Evolutionary conservation across 148 eudicot genomes (phyloP).

Genomic region (Persicaria tinctoria): DNA sequence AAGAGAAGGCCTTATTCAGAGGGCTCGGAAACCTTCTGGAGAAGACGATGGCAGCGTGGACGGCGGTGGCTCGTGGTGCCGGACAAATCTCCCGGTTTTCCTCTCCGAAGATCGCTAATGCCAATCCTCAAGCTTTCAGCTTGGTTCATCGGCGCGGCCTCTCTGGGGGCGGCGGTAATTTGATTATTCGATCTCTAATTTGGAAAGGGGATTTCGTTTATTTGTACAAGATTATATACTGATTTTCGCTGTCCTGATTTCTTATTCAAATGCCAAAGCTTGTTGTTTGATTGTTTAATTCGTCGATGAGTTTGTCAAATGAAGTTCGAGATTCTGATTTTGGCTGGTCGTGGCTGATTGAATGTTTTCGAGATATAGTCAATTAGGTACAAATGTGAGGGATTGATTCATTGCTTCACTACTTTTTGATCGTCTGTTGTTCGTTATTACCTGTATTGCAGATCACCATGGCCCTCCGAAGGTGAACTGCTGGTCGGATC

Average conservation of each 20-base stretch:
- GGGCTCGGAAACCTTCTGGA: neutral
- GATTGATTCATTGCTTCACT: neutral
- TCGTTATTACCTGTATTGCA: slow-evolving; percentile 18
- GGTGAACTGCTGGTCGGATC: slow-evolving; percentile 64
- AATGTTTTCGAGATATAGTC: neutral
- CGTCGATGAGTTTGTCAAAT: neutral
- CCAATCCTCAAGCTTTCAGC: neutral
- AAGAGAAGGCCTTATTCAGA: neutral
- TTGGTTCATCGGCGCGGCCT: slow-evolving; percentile 9
- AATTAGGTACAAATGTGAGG: neutral
- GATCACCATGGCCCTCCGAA: slow-evolving; percentile 69
- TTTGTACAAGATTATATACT: neutral
- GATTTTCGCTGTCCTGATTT: neutral
- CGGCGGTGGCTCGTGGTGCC: neutral
- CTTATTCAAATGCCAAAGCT: neutral
- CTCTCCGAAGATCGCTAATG: slow-evolving; percentile 8
- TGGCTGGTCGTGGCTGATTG: neutral
- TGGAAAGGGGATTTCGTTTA: neutral
- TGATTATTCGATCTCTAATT: neutral
- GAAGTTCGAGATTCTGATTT: neutral
- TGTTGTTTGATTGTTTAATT: neutral
- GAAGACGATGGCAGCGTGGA: slow-evolving; percentile 7
- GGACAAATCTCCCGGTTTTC: slow-evolving; percentile 2
- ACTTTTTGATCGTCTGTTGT: neutral
- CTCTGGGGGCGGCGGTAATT: slow-evolving; percentile 6